These are phyloP conservation scores for Lasiosphaeria hispida DNA, from an alignment of 495 filamentous ascomycete species.

Conservation along the genomic window DNA sequence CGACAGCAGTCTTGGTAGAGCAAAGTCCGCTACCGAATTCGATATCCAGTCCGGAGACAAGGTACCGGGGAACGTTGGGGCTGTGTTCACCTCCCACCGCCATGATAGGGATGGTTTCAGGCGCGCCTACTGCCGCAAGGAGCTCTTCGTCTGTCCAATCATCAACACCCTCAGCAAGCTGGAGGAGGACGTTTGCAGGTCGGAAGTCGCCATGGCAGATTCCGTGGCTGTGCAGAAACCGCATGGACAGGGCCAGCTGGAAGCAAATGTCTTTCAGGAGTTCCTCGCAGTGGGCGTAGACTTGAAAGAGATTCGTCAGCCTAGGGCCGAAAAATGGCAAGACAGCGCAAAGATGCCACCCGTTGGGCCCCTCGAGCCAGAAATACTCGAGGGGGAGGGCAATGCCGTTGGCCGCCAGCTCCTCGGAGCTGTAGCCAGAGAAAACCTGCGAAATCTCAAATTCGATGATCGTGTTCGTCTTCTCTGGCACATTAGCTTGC, in stretches of 20 bases:
- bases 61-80: slow-evolving; percentile 21
- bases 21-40: slow-evolving; percentile 1
- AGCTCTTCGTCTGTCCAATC: slow-evolving; percentile 15
- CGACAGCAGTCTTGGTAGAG: slow-evolving; percentile 17
- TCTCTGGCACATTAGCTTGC: too few relatives aligned
- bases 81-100: not conserved
- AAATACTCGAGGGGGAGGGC: slow-evolving; percentile 31
- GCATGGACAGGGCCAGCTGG: slow-evolving; percentile 19
- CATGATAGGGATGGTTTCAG: not conserved
- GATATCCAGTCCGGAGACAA: slow-evolving; percentile 3
- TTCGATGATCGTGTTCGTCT: slow-evolving; percentile 11
- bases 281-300: slow-evolving; percentile 3
- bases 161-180: slow-evolving; percentile 23
- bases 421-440: not conserved
- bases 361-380: slow-evolving; percentile 39
- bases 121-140: slow-evolving; percentile 10
- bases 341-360: slow-evolving; percentile 38
- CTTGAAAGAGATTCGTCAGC: not conserved
- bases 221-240: slow-evolving; percentile 21
- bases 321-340: slow-evolving; percentile 22
- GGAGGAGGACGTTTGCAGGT: slow-evolving; percentile 24
- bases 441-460: slow-evolving; percentile 18
- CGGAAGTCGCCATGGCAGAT: slow-evolving; percentile 33
- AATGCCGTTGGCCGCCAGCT: slow-evolving; percentile 16
- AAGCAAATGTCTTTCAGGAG: slow-evolving; percentile 26